Evolutionary conservation across 2,329 filamentous ascomycete species (phyloP), one percentile per base, ranked within the genome.

Genomic region (Cladobotryum protrusum): DNA sequence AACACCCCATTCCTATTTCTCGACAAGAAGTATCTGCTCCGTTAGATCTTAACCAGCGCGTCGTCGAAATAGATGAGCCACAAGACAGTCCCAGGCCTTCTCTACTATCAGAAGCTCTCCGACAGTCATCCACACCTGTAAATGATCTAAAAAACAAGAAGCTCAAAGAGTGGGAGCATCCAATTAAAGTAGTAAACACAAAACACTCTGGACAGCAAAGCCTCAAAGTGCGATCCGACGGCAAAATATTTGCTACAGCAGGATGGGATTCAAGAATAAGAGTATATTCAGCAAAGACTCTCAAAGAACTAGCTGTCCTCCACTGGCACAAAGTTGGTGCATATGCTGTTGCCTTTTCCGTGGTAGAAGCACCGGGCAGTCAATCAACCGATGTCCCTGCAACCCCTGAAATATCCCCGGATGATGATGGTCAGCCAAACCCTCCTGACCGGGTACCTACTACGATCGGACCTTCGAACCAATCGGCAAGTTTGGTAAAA

Each of bases 271-370:
- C 82, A 1, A 81, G 83, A 43, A 74, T 91, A 1, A 77, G 93
- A 8, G 83, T 97, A 1, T 99, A 97, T 66, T 86, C 86, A 3
- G 71, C 78, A 43, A 89, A 86, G 67, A 86, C 83, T 0, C 77
- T 97, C 74, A 87, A 85, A 61, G 91, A 97, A 67, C 68, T 97
- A 11, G 93, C 92, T 0, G 89, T 96, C 48, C 71, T 97, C 55
- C 95, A 95, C 67, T 97, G 92, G 92, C 93, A 97, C 67, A 83
- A 86, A 58, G 85, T 87, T 32, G 91, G 91, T 1, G 91, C 89
- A 56, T 96, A 93, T 69, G 81, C 88, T 3, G 78, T 88, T 15
- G 84, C 82, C 1, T 95, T 97, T 71, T 84, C 80, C 1, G 61
- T 68, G 19, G 57, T 81, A 0, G 54, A 52, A 6, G 43, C 43